Evolutionary conservation across 768 basidiomycete species (phyloP), one percentile per base, ranked within the genome.

Genomic region (Rhodotorula toruloides): DNA sequence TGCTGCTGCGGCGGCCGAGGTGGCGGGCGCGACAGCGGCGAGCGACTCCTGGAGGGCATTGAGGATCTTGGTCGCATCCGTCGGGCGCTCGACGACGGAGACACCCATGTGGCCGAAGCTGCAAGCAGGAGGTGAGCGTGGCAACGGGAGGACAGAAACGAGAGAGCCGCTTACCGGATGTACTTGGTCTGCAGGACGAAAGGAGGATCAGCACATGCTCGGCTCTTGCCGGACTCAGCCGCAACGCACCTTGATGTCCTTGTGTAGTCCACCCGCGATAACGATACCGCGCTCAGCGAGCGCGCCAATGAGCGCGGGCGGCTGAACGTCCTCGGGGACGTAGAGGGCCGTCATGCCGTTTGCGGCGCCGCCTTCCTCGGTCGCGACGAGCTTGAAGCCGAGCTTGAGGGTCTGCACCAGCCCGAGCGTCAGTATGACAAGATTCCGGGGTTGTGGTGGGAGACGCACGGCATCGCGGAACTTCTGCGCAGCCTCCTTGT

Each of bases 291-390:
- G 84, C 76, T 86, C 82, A 52, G 81, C 80, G 34, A 98, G 81
- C 52, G 86, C 82, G 12, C 90, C 88, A 52, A 97, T 68, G 36
- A 98, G 78, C 72, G 94, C 90, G 12, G 84, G 78, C 0, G 89
- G 87, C 32, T 79, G 79, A n/a, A 93, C 75, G 9, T 91, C 92
- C 1, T 86, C 83, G 19, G 96, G 96, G 74, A 84, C 89, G 78
- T 90, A 92, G 56, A 90, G 86, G 47, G 92, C 93, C 11, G 88
- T 89, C 96, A 99, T 97, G 46, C 94, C 93, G 75, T 93, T 94
- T 6, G 96, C 93, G 25, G 87, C 83, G 1, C 21, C 54, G 3
- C 72, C 58, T 19, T 46, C 29, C 17, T 36, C 29, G 2, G 40
- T 32, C n/a, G 54, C 43, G 40, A 49, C 59, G 19, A 54, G n/a